Conservation (phyloP, 345 rosid genomes). For the Brassica juncea region DNA sequence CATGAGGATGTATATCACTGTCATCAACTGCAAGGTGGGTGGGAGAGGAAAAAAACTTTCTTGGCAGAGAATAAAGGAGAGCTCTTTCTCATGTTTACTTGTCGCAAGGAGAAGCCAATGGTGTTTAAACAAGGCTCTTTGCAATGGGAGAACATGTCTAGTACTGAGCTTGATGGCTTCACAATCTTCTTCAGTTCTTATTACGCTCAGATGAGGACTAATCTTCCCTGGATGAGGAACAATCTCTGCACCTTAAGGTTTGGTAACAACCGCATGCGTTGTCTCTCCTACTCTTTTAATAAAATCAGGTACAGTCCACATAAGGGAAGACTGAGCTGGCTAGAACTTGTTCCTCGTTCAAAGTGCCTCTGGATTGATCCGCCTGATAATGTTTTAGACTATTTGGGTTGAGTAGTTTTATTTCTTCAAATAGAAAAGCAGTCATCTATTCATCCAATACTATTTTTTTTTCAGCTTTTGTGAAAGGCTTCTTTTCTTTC, state of each 20-base stretch:
- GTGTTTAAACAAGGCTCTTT: neutral
- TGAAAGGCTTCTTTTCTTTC: neutral
- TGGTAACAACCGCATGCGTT: neutral
- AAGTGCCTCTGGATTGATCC: neutral
- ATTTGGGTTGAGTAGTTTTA: neutral
- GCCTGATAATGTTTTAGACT: neutral
- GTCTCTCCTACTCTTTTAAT: neutral
- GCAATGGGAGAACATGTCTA: neutral
- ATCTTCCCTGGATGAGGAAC: conserved; percentile 1
- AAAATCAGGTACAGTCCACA: neutral
- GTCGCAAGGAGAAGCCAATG: neutral
- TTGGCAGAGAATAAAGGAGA: neutral
- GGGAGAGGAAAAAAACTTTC: neutral
- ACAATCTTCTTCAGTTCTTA: neutral
- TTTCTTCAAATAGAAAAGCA: neutral
- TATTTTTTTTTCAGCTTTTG: neutral
- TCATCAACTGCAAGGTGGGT: neutral
- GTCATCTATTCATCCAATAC: neutral
- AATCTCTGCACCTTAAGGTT: neutral
- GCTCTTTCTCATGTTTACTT: neutral
- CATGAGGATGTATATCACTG: neutral
- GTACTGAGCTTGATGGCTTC: conserved; percentile 1
- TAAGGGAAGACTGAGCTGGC: neutral
- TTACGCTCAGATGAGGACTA: neutral
- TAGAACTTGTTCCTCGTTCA: neutral